Evolutionary conservation across 2,329 filamentous ascomycete species (phyloP).

Genomic region (Chaetomium globosum): DNA sequence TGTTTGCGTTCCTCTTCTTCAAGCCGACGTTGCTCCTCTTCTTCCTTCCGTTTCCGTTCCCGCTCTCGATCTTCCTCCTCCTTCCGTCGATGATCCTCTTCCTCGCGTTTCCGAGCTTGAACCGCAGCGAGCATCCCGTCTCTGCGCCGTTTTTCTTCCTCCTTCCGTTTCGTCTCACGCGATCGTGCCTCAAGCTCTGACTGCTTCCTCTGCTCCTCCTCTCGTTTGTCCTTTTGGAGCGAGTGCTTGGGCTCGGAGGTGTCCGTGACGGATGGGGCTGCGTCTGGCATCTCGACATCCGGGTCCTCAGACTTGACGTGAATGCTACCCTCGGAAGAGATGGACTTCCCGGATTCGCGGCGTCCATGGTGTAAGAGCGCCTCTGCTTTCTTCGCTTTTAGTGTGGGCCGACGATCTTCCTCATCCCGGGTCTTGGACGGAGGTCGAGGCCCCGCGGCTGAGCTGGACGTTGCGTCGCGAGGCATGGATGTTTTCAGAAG

Average conservation of each 20-base stretch:
- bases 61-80: constrained; percentile 42
- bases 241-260: constrained; percentile 36
- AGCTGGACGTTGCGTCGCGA: constrained; percentile 42
- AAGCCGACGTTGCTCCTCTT: constrained; percentile 41
- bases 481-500: constrained; percentile 48
- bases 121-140: constrained; percentile 33
- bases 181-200: constrained; percentile 42
- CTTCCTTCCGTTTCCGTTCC: constrained; percentile 38
- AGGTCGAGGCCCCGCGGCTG: constrained; percentile 37
- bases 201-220: constrained; percentile 41
- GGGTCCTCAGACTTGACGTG: constrained; percentile 60
- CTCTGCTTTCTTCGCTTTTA: constrained; percentile 47
- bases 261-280: constrained; percentile 38
- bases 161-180: constrained; percentile 34
- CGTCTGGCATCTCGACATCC: constrained; percentile 60
- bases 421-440: constrained; percentile 50
- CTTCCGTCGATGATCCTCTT: constrained; percentile 40
- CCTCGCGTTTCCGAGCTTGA: constrained; percentile 32
- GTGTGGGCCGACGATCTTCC: constrained; percentile 43
- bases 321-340: constrained; percentile 54
- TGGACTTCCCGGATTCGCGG: constrained; percentile 48
- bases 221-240: constrained; percentile 43
- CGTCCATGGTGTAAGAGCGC: constrained; percentile 44
- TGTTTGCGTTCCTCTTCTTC: constrained; percentile 40
- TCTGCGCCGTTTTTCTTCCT: constrained; percentile 38